phyloP scores from a whole-genome alignment of 2,329 filamentous ascomycete genomes.

The Ophiosphaerella narmari region DNA sequence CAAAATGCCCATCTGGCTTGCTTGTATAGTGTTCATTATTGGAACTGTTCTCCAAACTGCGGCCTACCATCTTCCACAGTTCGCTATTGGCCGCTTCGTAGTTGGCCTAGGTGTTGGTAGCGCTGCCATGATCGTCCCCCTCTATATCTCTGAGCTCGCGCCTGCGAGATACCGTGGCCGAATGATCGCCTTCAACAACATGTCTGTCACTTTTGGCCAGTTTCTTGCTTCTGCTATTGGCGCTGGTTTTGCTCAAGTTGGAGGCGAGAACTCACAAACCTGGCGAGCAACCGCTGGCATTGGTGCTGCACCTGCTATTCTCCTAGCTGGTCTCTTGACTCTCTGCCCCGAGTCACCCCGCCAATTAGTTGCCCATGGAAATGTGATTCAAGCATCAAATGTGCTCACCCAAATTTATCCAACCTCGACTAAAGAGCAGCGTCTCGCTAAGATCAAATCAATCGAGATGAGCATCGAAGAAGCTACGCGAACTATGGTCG shows the following conservation, averaged over 20 bases:
- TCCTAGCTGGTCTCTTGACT: conserved; percentile 40
- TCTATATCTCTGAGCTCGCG: conserved; percentile 37
- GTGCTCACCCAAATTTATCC: conserved; percentile 44
- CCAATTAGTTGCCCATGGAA: conserved; percentile 44
- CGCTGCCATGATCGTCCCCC: conserved; percentile 38
- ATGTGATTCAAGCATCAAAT: conserved; percentile 34
- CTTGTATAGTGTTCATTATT: conserved; percentile 35
- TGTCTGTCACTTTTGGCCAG: conserved; percentile 38
- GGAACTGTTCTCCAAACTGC: conserved; percentile 37
- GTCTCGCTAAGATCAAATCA: conserved; percentile 28
- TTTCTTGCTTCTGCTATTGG: conserved; percentile 39
- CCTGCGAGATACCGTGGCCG: conserved; percentile 42
- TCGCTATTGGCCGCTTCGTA: conserved; percentile 36
- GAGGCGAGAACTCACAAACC: conserved; percentile 29
- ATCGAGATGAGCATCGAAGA: conserved; percentile 41
- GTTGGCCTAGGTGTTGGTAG: conserved; percentile 38
- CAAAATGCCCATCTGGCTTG: conserved; percentile 34
- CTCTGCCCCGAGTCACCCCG: conserved; percentile 45
- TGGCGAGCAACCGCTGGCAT: conserved; percentile 47
- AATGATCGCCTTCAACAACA: conserved; percentile 45
- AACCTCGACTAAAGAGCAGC: conserved; percentile 30
- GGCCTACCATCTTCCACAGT: conserved; percentile 29
- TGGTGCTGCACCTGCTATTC: conserved; percentile 42
- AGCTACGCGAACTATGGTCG: conserved; percentile 34
- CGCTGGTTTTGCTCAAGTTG: conserved; percentile 44